Percentiles rank a stretch among this genome's conserved stretches.
Conservation (phyloP, 345 rosid genomes). For the Euphorbia tirucalli region DNA sequence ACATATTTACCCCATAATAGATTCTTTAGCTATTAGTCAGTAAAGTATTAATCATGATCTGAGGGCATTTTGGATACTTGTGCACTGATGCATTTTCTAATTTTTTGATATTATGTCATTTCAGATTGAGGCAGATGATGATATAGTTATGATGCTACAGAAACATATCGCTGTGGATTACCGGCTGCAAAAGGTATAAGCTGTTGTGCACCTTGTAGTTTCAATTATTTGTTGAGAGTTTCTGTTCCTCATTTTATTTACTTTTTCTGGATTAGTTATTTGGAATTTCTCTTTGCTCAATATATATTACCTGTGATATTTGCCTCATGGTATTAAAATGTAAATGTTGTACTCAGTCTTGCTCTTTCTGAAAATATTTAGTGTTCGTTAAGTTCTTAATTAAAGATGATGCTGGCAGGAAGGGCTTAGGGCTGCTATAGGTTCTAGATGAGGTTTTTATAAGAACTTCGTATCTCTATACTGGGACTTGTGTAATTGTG, state of each 20-base stretch:
- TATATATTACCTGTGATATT: background rate
- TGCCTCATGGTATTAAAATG: background rate
- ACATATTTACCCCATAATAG: background rate
- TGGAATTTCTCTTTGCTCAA: background rate
- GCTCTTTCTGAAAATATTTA: too few species aligned
- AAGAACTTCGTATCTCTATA: background rate
- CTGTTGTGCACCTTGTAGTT: slow-evolving; percentile 11
- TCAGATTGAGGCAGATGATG: slow-evolving; percentile 79
- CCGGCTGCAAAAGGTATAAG: slow-evolving; percentile 69
- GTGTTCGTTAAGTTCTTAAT: too few species aligned
- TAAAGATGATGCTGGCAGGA: background rate
- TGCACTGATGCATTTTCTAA: slow-evolving; percentile 13
- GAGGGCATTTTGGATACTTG: slow-evolving; percentile 3
- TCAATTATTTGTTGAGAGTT: background rate
- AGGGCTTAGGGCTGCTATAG: background rate
- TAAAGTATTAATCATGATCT: background rate
- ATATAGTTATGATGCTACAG: slow-evolving; percentile 56
- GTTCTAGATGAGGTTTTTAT: background rate
- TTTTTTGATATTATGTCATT: slow-evolving; percentile 16
- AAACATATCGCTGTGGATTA: slow-evolving; percentile 68
- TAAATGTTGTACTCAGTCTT: too few species aligned
- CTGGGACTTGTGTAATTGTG: background rate
- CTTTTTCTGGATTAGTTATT: background rate
- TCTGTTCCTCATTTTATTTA: background rate
- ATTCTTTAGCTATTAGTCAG: too few species aligned